Evolutionary conservation across 1,284 basidiomycete species (phyloP).

Genomic region (Heterobasidion occidentale): DNA sequence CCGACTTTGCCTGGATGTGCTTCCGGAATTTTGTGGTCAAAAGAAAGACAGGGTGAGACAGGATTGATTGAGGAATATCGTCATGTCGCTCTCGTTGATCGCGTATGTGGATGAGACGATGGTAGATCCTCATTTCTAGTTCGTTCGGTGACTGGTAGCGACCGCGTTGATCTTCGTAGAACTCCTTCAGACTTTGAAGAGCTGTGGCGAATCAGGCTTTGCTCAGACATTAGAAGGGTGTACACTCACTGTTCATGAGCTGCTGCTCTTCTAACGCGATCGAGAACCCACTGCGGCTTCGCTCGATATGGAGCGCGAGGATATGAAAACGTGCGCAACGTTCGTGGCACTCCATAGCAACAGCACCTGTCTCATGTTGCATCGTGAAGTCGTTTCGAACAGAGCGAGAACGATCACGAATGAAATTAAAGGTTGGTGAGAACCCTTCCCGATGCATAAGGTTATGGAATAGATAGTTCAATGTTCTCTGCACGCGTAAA

Average conservation of each 20-base stretch:
- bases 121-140: conserved; percentile 94
- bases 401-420: conserved; percentile 87
- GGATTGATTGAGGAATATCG: conserved; percentile 69
- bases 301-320: conserved; percentile 73
- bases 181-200: conserved; percentile 86
- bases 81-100: conserved; percentile 79
- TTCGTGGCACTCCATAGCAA: conserved; percentile 88
- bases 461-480: conserved; percentile 88
- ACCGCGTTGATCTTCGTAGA: conserved; percentile 80
- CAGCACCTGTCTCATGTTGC: conserved; percentile 73
- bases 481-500: conserved; percentile 50
- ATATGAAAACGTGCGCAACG: conserved; percentile 94
- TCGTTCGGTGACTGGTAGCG: conserved; percentile 71
- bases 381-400: conserved; percentile 94
- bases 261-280: conserved; percentile 81
- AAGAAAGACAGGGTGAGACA: conserved; percentile 70
- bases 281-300: conserved; percentile 54
- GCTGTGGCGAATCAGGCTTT: conserved; percentile 36
- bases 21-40: conserved; percentile 76
- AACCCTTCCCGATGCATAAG: conserved; percentile 69
- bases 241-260: conserved; percentile 77
- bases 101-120: conserved; percentile 85
- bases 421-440: conserved; percentile 72
- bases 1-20: conserved; percentile 76
- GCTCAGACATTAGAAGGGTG: neutral